phyloP scores from a whole-genome alignment of 371 early-diverging fungal species.

The Batkoa obscura region DNA sequence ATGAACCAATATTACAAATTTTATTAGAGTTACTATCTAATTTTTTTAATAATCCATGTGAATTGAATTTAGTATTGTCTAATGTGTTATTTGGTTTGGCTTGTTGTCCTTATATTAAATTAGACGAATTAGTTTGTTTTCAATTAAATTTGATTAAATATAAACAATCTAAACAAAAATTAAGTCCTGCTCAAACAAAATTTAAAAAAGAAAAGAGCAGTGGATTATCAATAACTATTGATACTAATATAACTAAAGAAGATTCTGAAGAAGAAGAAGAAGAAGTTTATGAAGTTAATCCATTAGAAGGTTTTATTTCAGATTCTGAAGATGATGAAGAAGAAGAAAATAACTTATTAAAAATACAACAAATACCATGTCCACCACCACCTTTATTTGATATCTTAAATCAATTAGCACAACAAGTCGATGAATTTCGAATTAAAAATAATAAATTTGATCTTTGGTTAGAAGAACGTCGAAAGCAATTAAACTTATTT shows the following conservation, averaged over 20 bases:
- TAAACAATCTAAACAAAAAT: slow-evolving; percentile 6
- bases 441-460: neutral
- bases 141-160: slow-evolving; percentile 7
- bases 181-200: slow-evolving; percentile 14
- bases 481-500: neutral
- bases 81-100: slow-evolving; percentile 70
- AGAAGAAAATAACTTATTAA: neutral
- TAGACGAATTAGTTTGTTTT: slow-evolving; percentile 66
- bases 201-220: neutral
- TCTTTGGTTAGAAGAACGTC: neutral
- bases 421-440: slow-evolving; percentile 15
- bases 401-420: slow-evolving; percentile 9
- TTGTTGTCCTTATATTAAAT: slow-evolving; percentile 47
- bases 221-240: neutral
- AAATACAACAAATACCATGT: neutral
- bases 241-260: neutral
- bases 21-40: slow-evolving; percentile 38
- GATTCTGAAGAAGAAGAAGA: neutral
- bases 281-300: neutral
- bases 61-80: slow-evolving; percentile 76
- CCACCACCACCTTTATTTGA: slow-evolving; percentile 2
- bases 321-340: neutral
- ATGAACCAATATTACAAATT: slow-evolving; percentile 41
- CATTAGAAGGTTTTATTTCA: neutral
- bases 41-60: slow-evolving; percentile 72